A percentile compares a stretch with the other conserved stretches of the same genome.
These are phyloP conservation scores for Cerrena zonata DNA, from an alignment of 1,284 basidiomycete species.

Conservation along the genomic window DNA sequence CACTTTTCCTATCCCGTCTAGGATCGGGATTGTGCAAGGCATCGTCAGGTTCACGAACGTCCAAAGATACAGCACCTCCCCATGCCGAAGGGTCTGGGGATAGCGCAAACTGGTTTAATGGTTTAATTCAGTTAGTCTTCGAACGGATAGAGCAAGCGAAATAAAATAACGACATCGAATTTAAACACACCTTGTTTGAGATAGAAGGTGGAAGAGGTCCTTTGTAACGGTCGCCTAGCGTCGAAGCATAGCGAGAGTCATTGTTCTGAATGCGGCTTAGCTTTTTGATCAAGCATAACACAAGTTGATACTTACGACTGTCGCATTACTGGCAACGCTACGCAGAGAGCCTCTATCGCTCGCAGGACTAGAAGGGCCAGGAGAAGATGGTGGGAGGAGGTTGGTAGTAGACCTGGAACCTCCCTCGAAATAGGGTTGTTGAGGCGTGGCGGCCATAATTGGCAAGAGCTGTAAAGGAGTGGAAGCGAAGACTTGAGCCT, in stretches of 20 bases:
- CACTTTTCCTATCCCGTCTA: conserved; percentile 56
- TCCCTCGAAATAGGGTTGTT: conserved; percentile 16
- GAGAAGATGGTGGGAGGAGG: conserved; percentile 37
- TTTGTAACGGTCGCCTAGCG: conserved; percentile 18
- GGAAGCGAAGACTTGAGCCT: conserved; percentile 6
- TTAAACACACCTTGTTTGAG: conserved; percentile 29
- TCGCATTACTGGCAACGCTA: conserved; percentile 31
- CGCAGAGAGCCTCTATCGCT: conserved; percentile 35
- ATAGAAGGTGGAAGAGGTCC: conserved; percentile 23
- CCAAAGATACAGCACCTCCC: conserved; percentile 56
- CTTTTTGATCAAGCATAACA: conserved; percentile 5
- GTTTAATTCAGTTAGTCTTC: no score
- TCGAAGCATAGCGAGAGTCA: conserved; percentile 35
- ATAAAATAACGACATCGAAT: background rate
- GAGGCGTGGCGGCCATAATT: conserved; percentile 10
- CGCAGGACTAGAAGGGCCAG: conserved; percentile 33
- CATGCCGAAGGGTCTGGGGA: conserved; percentile 65
- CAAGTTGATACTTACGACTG: conserved; percentile 32
- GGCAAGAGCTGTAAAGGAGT: conserved; percentile 12
- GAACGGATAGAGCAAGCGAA: background rate
- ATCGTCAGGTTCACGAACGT: conserved; percentile 60
- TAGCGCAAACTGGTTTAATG: conserved; percentile 72
- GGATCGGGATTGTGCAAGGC: conserved; percentile 73
- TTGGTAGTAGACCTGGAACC: conserved; percentile 42
- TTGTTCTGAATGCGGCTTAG: conserved; percentile 23